phyloP scores from a whole-genome alignment of 2,329 filamentous ascomycete species.

The Microsporum ferrugineum region DNA sequence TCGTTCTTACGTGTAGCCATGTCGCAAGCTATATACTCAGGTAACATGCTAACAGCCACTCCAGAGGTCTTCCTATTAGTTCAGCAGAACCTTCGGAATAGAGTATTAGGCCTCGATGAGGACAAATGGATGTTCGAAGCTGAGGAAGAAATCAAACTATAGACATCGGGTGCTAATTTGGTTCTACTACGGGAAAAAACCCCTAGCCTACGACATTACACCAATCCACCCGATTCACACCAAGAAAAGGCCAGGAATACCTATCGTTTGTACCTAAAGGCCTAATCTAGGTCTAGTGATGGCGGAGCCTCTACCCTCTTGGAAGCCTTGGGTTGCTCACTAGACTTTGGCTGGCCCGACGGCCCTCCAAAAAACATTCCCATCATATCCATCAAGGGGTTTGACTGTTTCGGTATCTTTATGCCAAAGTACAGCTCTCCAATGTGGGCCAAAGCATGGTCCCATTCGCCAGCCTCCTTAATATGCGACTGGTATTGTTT shows the following conservation, averaged over 20 bases:
- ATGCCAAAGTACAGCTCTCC: slow-evolving; percentile 97
- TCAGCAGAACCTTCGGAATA: slow-evolving; percentile 57
- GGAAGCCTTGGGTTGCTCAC: slow-evolving; percentile 23
- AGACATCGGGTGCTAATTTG: slow-evolving; percentile 4
- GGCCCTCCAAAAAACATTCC: slow-evolving; percentile 75
- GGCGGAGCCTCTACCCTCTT: slow-evolving; percentile 40
- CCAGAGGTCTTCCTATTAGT: slow-evolving; percentile 61
- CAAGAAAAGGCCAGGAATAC: not conserved
- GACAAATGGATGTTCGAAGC: slow-evolving; percentile 88
- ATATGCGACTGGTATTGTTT: slow-evolving; percentile 71
- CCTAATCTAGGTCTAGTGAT: slow-evolving; percentile 36
- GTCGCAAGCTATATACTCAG: not conserved
- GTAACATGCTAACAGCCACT: slow-evolving; percentile 13
- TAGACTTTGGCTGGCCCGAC: slow-evolving; percentile 35
- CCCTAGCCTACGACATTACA: slow-evolving; percentile 1
- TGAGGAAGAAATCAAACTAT: slow-evolving; percentile 41
- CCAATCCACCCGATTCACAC: not conserved
- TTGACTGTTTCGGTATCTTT: slow-evolving; percentile 73
- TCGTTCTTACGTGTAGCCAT: not conserved
- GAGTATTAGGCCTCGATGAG: slow-evolving; percentile 62
- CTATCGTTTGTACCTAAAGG: not conserved
- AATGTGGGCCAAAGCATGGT: slow-evolving; percentile 70
- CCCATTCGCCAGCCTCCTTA: slow-evolving; percentile 66
- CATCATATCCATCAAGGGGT: slow-evolving; percentile 97
- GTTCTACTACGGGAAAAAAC: not conserved